phyloP scores from a whole-genome alignment of 108 stramenopile species.

The Craspedostauros australis region DNA sequence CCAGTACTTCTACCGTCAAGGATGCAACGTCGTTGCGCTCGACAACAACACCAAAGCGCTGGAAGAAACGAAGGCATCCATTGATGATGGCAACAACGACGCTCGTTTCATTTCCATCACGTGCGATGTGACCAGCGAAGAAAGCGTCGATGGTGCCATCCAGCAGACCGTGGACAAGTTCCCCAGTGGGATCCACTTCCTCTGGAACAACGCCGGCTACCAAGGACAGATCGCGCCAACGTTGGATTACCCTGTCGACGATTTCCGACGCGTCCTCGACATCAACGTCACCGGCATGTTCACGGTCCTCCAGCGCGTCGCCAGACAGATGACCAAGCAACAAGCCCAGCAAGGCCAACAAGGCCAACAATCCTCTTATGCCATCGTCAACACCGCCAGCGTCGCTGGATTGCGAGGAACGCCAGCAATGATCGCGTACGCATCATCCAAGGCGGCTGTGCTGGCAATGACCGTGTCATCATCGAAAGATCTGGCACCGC shows the following conservation, averaged over 20 bases:
- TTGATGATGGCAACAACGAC: conserved; percentile 2
- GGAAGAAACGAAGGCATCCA: conserved; percentile 38
- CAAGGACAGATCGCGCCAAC: conserved; percentile 85
- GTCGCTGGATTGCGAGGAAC: conserved; percentile 86
- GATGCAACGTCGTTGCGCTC: conserved; percentile 74
- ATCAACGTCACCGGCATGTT: conserved; percentile 92
- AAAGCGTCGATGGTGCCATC: conserved; percentile 42
- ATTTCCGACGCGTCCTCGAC: conserved; percentile 82
- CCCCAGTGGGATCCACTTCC: conserved; percentile 57
- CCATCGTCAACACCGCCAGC: conserved; percentile 86
- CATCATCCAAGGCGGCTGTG: conserved; percentile 82
- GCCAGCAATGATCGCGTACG: conserved; percentile 86
- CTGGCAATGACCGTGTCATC: conserved; percentile 67
- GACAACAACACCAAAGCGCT: conserved; percentile 55
- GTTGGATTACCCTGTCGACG: conserved; percentile 68
- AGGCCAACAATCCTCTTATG: conserved; percentile 8
- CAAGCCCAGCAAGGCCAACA: conserved; percentile 32
- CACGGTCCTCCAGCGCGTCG: conserved; percentile 75
- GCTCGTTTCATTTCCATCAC: conserved; percentile 19
- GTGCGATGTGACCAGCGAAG: conserved; percentile 69
- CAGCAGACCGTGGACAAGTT: conserved; percentile 26
- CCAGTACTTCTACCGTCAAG: conserved; percentile 65
- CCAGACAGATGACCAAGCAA: conserved; percentile 78
- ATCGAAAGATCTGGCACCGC: conserved; percentile 77
- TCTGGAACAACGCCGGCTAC: conserved; percentile 96